Evolutionary conservation across 345 rosid genomes (phyloP), one percentile per base, ranked within the genome.

Genomic region (Eucalyptus dawsonii): DNA sequence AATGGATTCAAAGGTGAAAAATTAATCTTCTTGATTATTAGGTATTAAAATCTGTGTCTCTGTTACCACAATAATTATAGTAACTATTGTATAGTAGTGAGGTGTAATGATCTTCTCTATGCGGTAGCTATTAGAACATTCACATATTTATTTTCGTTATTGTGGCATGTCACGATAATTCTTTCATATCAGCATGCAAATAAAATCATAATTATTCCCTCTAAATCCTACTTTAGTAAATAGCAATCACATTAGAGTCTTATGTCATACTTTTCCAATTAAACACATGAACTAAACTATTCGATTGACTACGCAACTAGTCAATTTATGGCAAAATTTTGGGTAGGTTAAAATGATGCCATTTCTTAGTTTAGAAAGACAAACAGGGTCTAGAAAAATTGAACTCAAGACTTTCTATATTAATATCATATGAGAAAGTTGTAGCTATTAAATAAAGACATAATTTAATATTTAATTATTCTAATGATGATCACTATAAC

Each of bases 361-460:
- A 34, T 5, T 69, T 16, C 3, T 6, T 69, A 34, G 21, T 65
- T 56, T 56, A 22, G 62, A 56, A 56, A 56, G 13, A 2, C 16
- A 62, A 27, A 62, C 27, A 27, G 16, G 31, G 8, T 62, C 0
- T 62, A 2, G 2, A 62, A 62, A 29, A 62, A 27, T 27, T 27
- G 34, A 62, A 62, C n/a, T 60, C 31, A 60, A 27, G 31, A 62
- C 34, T 4, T 27, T 6, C 1, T 13, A 6, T 29, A 5, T 8
- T 62, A 14, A 62, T 62, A 62, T 27, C 15, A 62, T 62, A 3
- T 27, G 69, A 62, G 16, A 62, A 62, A 62, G 2, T 27, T 62
- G 12, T 27, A 6, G 1, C 31, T 62, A 13, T 62, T 62, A 27
- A 11, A 62, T 62, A 2, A 27, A 12, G 0, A 3, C 4, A 11